phyloP scores from a whole-genome alignment of 352 stramenopile genomes.

The Globisporangium camurandrum region DNA sequence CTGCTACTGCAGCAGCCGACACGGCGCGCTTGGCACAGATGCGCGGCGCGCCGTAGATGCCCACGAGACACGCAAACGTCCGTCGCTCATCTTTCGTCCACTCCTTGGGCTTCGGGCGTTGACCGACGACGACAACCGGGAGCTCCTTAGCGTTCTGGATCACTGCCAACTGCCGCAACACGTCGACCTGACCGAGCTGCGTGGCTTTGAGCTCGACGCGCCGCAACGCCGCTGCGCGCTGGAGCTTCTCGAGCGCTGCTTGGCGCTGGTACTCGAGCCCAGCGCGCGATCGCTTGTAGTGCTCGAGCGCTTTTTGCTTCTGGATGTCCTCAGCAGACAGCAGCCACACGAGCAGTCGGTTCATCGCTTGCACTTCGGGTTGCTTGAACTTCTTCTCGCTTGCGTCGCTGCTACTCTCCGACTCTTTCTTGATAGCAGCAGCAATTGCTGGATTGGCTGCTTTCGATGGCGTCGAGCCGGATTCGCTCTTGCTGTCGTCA shows the following conservation, averaged over 20 bases:
- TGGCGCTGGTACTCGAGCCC: conserved; percentile 67
- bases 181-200: conserved; percentile 77
- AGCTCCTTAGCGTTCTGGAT: conserved; percentile 64
- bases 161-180: conserved; percentile 59
- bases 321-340: conserved; percentile 83
- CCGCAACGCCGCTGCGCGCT: conserved; percentile 48
- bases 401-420: background rate
- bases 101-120: conserved; percentile 70
- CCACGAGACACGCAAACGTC: conserved; percentile 73
- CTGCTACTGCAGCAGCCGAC: conserved; percentile 19
- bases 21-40: conserved; percentile 63
- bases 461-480: background rate
- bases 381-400: conserved; percentile 63
- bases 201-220: conserved; percentile 80
- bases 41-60: conserved; percentile 61
- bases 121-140: conserved; percentile 37
- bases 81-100: conserved; percentile 85
- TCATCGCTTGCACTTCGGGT: conserved; percentile 87
- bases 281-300: conserved; percentile 70
- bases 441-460: conserved; percentile 6
- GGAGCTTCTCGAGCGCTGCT: conserved; percentile 57
- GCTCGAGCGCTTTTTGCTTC: conserved; percentile 68
- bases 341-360: conserved; percentile 79
- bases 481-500: conserved; percentile 15
- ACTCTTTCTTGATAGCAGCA: conserved; percentile 4